These are phyloP conservation scores for Talaromyces nanjingensis DNA, from an alignment of 495 filamentous ascomycete species.

Conservation along the genomic window DNA sequence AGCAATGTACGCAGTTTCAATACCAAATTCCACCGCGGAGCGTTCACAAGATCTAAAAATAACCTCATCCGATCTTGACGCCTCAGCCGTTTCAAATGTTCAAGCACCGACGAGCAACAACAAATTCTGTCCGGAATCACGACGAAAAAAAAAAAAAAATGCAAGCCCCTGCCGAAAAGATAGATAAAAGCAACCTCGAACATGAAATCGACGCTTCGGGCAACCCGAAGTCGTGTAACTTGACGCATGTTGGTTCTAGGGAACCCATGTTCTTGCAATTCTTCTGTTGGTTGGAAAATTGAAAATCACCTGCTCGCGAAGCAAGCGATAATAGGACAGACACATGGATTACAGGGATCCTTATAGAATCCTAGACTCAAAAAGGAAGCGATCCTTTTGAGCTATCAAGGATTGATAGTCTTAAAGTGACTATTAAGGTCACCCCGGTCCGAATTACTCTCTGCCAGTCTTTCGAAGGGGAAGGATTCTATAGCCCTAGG, in stretches of 20 bases:
- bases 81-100: not conserved
- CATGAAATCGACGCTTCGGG: not conserved
- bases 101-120: not conserved
- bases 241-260: not conserved
- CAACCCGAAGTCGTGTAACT: not conserved
- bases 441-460: not conserved
- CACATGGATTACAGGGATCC: not conserved
- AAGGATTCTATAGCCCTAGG: not conserved
- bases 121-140: not conserved
- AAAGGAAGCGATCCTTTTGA: not conserved
- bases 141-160: not conserved
- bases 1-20: not conserved
- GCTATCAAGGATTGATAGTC: not conserved
- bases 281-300: not conserved
- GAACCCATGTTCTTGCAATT: not conserved
- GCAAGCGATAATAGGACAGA: not conserved
- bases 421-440: not conserved
- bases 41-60: not conserved
- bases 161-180: not conserved
- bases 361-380: not conserved
- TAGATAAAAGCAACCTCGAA: not conserved
- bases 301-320: not conserved
- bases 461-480: not conserved
- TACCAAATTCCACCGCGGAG: not conserved
- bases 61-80: not conserved